phyloP scores from a whole-genome alignment of 148 eudicot species.

The Polygonum aviculare region DNA sequence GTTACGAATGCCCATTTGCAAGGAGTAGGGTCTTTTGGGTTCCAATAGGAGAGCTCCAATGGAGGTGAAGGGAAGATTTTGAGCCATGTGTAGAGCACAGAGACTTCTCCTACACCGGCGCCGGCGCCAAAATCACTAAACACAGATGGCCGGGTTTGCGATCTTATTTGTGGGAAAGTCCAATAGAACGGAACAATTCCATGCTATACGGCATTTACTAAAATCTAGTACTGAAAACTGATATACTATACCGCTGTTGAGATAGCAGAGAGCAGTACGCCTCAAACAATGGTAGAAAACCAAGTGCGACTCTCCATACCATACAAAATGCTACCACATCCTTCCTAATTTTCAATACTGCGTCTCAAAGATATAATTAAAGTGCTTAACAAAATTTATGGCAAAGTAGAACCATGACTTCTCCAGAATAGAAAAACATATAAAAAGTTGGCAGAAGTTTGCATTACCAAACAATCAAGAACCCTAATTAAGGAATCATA shows the following conservation, averaged over 20 bases:
- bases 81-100: constrained; percentile 36
- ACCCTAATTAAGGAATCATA: too few relatives aligned
- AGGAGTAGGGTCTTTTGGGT: constrained; percentile 27
- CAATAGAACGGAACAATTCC: not conserved
- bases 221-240: not conserved
- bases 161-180: not conserved
- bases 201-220: not conserved
- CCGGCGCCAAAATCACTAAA: constrained; percentile 1
- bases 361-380: not conserved
- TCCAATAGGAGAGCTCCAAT: constrained; percentile 16
- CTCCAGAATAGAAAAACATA: not conserved
- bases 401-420: not conserved
- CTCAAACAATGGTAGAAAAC: not conserved
- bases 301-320: not conserved
- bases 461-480: not conserved
- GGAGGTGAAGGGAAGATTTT: constrained; percentile 13
- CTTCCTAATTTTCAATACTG: not conserved
- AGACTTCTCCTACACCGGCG: constrained; percentile 19
- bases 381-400: not conserved
- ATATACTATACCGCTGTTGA: not conserved
- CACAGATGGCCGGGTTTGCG: not conserved
- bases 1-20: constrained; percentile 39
- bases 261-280: not conserved
- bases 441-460: not conserved
- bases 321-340: not conserved